Evolutionary conservation across 345 rosid genomes (phyloP).

Genomic region (Crucihimalaya himalaica): DNA sequence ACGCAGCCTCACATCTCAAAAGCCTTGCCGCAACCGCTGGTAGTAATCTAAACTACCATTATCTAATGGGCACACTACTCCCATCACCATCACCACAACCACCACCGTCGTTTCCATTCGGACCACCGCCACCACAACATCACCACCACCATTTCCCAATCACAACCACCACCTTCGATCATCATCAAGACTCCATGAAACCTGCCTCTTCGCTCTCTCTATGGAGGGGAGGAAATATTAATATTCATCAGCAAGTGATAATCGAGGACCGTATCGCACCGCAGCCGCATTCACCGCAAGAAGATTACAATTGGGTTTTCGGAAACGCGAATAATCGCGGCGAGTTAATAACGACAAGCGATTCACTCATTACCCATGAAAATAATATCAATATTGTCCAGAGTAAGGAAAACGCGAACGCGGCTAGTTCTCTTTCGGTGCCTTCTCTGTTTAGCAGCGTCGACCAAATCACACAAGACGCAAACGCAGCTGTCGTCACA

Average conservation of each 20-base stretch:
- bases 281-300: conserved; percentile 22
- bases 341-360: conserved; percentile 28
- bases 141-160: conserved; percentile 41
- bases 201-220: conserved; percentile 31
- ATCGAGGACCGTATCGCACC: conserved; percentile 11
- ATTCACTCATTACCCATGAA: conserved; percentile 30
- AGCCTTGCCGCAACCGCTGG: conserved; percentile 31
- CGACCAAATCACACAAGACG: conserved; percentile 39
- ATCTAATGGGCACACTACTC: conserved; percentile 52
- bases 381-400: conserved; percentile 4
- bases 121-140: conserved; percentile 47
- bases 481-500: conserved; percentile 24
- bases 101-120: conserved; percentile 51
- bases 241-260: conserved; percentile 40
- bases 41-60: conserved; percentile 51
- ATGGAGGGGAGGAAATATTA: conserved; percentile 43
- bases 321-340: conserved; percentile 36
- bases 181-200: conserved; percentile 43
- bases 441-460: conserved; percentile 76
- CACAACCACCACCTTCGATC: conserved; percentile 34
- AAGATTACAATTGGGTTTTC: conserved; percentile 34
- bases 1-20: conserved; percentile 60
- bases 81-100: conserved; percentile 45
- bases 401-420: conserved; percentile 38
- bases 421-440: conserved; percentile 41